Conservation (phyloP, 768 basidiomycete genomes). For the Pleurotus tuber-regium region DNA sequence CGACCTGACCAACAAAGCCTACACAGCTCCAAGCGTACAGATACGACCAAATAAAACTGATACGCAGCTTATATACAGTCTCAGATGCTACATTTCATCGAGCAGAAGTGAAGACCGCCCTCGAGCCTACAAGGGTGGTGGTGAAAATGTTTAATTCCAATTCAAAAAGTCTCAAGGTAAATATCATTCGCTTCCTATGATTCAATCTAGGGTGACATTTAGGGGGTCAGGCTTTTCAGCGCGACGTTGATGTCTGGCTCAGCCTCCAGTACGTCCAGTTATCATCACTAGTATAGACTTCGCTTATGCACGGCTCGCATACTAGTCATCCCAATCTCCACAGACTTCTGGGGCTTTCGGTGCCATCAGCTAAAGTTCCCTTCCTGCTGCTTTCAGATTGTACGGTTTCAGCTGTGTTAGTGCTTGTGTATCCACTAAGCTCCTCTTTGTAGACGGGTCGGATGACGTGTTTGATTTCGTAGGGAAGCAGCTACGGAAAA, state of each 20-base stretch:
- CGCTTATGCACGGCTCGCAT: neutral
- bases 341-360: neutral
- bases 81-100: neutral
- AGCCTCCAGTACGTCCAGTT: neutral
- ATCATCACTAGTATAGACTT: too few species aligned
- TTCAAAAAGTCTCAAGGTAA: too few species aligned
- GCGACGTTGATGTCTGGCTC: neutral
- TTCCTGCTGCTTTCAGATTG: neutral
- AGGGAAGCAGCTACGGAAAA: neutral
- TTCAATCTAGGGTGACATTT: too few species aligned
- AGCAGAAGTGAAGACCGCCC: too few species aligned
- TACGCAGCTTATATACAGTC: neutral
- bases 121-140: too few species aligned
- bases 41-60: neutral
- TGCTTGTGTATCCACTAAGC: neutral
- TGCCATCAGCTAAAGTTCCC: neutral
- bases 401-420: neutral
- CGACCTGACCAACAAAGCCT: too few species aligned
- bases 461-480: neutral
- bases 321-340: constrained; percentile 1
- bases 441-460: neutral
- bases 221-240: neutral
- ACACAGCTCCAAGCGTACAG: neutral
- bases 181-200: too few species aligned
- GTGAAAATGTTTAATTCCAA: too few species aligned